These are phyloP conservation scores for Arthrobotrys conoides DNA, from an alignment of 2,329 filamentous ascomycete species.

Conservation along the genomic window DNA sequence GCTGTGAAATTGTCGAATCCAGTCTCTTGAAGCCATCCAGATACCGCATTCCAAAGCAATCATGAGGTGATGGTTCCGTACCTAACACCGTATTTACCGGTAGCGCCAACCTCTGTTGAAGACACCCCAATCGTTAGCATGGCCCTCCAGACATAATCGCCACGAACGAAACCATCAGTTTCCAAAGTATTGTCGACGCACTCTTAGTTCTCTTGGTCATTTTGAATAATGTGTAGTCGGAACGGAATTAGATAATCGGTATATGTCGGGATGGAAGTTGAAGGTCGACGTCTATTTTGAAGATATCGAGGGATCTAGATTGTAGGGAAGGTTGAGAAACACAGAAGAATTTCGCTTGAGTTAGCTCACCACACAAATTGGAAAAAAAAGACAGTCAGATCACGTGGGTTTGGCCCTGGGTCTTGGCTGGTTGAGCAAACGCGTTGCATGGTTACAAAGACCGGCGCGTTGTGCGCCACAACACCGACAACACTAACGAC, in stretches of 20 bases:
- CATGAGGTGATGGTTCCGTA: constrained; percentile 71
- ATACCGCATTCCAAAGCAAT: constrained; percentile 27
- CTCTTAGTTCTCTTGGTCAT: constrained; percentile 97
- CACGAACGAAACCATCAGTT: constrained; percentile 29
- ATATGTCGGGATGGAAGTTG: constrained; percentile 62
- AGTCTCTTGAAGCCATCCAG: constrained; percentile 51
- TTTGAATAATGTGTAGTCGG: constrained; percentile 71
- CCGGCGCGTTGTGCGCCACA: background rate
- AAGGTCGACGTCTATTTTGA: constrained; percentile 26
- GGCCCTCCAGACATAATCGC: background rate
- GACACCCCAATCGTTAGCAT: constrained; percentile 65
- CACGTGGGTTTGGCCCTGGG: constrained; percentile 52
- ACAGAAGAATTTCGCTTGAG: constrained; percentile 57
- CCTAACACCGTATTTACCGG: constrained; percentile 98
- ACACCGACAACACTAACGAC: background rate
- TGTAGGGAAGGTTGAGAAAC: constrained; percentile 47
- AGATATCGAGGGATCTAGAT: constrained; percentile 45
- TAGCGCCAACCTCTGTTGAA: constrained; percentile 86
- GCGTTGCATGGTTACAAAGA: background rate
- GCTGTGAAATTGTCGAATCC: constrained; percentile 55
- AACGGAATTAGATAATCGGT: constrained; percentile 50
- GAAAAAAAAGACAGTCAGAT: constrained; percentile 58
- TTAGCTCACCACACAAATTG: constrained; percentile 40
- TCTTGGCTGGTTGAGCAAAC: constrained; percentile 14
- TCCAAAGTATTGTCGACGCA: constrained; percentile 54